Percentiles rank a stretch among this genome's conserved stretches.
phyloP scores from a whole-genome alignment of 768 basidiomycete species.

The Leccinum uliginosum region DNA sequence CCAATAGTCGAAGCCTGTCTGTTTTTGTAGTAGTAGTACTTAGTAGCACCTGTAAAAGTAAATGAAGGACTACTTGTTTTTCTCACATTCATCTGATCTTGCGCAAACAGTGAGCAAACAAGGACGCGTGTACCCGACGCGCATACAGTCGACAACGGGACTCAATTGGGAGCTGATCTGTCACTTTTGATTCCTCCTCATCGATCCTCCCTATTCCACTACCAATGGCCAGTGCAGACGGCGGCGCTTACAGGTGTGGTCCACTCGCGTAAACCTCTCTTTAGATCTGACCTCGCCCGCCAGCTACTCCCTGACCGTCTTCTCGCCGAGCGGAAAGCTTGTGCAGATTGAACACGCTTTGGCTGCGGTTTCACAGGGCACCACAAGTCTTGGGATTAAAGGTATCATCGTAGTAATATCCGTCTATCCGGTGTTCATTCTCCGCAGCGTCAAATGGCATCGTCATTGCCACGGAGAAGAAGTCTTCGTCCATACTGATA shows the following conservation, averaged over 20 bases:
- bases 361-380: constrained; percentile 92
- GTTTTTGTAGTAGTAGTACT: background rate
- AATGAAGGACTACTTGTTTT: background rate
- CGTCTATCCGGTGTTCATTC: constrained; percentile 17
- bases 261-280: constrained; percentile 15
- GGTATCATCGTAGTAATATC: constrained; percentile 48
- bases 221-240: constrained; percentile 76
- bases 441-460: constrained; percentile 92
- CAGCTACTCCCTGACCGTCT: constrained; percentile 98
- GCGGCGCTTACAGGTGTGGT: constrained; percentile 70
- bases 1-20: background rate
- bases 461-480: constrained; percentile 99
- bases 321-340: constrained; percentile 97
- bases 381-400: constrained; percentile 97
- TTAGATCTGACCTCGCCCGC: constrained; percentile 15
- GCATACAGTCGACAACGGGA: constrained; percentile 17
- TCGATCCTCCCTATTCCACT: constrained; percentile 12
- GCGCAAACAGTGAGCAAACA: constrained; percentile 23
- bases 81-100: constrained; percentile 19
- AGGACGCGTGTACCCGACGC: constrained; percentile 28
- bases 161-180: constrained; percentile 4
- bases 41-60: background rate
- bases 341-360: constrained; percentile 99
- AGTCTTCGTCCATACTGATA: constrained; percentile 94
- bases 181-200: constrained; percentile 19